Percentiles rank a stretch among this genome's conserved stretches.
These are phyloP conservation scores for Rhizophora mangle DNA, from an alignment of 345 rosid species.

Conservation along the genomic window DNA sequence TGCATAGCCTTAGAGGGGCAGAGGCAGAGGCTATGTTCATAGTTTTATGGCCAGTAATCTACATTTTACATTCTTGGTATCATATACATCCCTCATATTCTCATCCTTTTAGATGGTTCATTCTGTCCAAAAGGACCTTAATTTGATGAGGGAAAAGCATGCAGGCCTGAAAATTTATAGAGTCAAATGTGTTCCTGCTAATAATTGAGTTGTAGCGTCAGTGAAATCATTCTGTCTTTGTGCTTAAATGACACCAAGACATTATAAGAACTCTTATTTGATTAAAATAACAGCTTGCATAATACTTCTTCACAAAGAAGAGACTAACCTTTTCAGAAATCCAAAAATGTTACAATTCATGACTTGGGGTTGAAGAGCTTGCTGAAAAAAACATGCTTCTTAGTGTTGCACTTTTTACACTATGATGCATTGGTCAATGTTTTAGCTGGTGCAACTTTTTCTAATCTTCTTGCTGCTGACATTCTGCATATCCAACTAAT, in stretches of 20 bases:
- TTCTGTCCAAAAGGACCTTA: background rate
- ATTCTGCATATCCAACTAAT: background rate
- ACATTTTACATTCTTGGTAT: background rate
- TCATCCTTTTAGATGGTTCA: background rate
- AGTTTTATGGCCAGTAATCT: background rate
- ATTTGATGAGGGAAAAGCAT: background rate
- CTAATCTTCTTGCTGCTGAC: background rate
- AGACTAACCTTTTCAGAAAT: too few relatives aligned
- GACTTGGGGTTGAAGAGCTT: constrained; percentile 1
- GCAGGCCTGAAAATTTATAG: background rate
- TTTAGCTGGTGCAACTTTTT: background rate
- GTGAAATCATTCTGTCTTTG: background rate
- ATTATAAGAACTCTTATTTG: background rate
- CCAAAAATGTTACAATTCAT: background rate
- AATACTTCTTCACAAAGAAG: background rate
- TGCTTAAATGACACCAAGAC: background rate
- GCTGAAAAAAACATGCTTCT: background rate
- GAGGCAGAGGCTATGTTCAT: background rate
- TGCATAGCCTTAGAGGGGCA: background rate
- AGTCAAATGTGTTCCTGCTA: background rate
- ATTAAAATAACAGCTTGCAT: background rate
- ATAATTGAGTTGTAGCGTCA: background rate
- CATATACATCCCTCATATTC: too few relatives aligned
- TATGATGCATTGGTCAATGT: background rate
- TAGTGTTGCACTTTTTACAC: background rate